These are phyloP conservation scores for Amaranthus palmeri DNA, from an alignment of 148 eudicot species.

Conservation along the genomic window DNA sequence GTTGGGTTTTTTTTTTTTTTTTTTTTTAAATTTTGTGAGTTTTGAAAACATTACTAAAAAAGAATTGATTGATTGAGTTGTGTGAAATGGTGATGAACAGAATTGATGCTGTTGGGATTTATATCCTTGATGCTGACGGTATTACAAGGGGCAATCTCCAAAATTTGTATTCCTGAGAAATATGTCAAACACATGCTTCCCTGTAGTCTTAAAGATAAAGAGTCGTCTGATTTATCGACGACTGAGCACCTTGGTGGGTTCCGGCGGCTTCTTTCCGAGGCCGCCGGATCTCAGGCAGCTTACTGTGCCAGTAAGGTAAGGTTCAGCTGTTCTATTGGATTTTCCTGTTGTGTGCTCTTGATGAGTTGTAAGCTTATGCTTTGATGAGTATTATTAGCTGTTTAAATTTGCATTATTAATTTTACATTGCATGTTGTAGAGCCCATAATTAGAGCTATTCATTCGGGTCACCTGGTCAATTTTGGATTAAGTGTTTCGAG, in stretches of 20 bases:
- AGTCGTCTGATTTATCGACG: not conserved
- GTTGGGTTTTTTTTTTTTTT: not conserved
- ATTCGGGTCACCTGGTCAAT: too few relatives aligned
- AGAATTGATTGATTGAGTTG: constrained; percentile 1
- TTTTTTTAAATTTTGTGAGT: not conserved
- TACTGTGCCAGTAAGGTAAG: constrained; percentile 40
- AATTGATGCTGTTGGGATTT: constrained; percentile 95
- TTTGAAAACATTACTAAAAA: not conserved
- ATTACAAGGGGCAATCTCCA: constrained; percentile 56
- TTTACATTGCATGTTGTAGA: not conserved
- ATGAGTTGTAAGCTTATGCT: constrained; percentile 14
- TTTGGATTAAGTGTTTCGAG: too few relatives aligned
- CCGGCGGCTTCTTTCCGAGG: constrained; percentile 32
- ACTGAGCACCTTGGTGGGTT: constrained; percentile 22
- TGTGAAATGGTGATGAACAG: constrained; percentile 36
- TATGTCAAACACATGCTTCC: constrained; percentile 57
- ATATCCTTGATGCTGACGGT: constrained; percentile 83
- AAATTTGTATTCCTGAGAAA: constrained; percentile 53
- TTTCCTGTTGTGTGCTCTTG: not conserved
- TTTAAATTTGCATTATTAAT: not conserved
- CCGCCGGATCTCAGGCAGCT: constrained; percentile 25
- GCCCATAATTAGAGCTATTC: not conserved
- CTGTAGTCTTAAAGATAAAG: constrained; percentile 31
- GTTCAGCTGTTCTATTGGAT: constrained; percentile 7
- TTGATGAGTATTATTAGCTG: not conserved